Base-by-base conservation (phyloP, 2,329 filamentous ascomycete species). In the Neobulgaria alba region DNA sequence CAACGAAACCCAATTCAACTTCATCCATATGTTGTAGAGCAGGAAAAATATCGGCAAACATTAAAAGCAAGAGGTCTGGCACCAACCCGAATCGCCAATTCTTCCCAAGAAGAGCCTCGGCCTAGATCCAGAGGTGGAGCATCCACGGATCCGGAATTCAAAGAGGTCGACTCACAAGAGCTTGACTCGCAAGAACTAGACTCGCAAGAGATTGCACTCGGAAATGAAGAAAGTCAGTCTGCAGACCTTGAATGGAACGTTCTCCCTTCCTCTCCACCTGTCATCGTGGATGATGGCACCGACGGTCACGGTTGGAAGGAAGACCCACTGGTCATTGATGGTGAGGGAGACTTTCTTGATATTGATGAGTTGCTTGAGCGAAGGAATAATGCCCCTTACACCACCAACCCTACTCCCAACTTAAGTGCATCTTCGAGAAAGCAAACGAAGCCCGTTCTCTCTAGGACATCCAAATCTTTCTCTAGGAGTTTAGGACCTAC, bases 11-110 rank as follows among this genome's bases (percentile, higher is more conserved):
- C 50, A 12, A 58, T 59, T 35, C 58, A 61, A 31, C 39, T 60
- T 10, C 56, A 60, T 37, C 58, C 58, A 2, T 61, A 59, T 43
- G 37, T 50, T 30, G 29, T 60, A 14, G 58, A 61, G 40, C 52
- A 57, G 33, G 50, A 56, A 20, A 57, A 52, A 33, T 59, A 60
- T 36, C 48, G 55, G 18, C 51, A 45, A 30, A 50, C 46, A 9
- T 38, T 60, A 19, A 58, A 51, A 40, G 50, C 53, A 10, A 46
- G 55, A 18, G 55, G 55, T 10, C 43, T 61, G 10, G 50, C 45
- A 8, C 57, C 57, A 7, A 45, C 57, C 36, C 50, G 51, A 40
- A 39, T 61, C 23, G 47, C 47, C n/a, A 46, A 44, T 15, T 51
- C 46, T 12, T 46, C 45, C 12, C 50, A 55, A 29, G 46, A 52